Evolutionary conservation across 2,329 filamentous ascomycete genomes (phyloP), one percentile per base, ranked within the genome.

Genomic region (Xylariaceae sp.): DNA sequence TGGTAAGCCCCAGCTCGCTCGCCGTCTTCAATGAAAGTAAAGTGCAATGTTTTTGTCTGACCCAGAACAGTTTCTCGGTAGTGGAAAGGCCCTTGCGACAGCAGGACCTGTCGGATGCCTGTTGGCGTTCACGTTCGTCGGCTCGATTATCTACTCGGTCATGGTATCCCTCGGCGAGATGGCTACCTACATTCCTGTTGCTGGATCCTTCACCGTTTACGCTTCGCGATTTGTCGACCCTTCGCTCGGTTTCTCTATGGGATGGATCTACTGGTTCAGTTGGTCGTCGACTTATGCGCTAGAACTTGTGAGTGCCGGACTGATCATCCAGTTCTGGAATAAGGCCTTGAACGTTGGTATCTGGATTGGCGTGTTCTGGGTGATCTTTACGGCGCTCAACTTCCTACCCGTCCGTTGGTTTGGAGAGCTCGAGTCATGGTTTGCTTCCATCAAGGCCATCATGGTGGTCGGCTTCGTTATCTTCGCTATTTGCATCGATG

Each of bases 221-320:
- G 88, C 89, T 18, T 81, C 85, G 45, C 87, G 89, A 15, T 90
- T 93, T 67, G 81, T 91, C 59, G 70, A 72, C 77, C 85, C 84
- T 9, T 86, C 85, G 58, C 77, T 91, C 52, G 88, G 88, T 6
- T 92, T 92, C 67, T 81, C 88, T 17, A 88, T 92, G 81, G 89
- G 89, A 17, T 92, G 88, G 88, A 86, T 90, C 61, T 92, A 92
- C 74, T 92, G 87, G 86, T 91, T 91, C 69, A 86, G 82, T 44
- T 92, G 74, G 87, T 80, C 85, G 15, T 84, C 88, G 59, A 90
- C 88, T 0, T 89, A 84, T 65, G 87, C 88, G 0, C 80, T 91
- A 7, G 88, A 92, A 69, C 77, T 92, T 45, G 88, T 85, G 0
- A 87, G 87, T 0, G 85, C 87, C 1, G 88, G 87, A 4, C 76